Conservation (phyloP, 495 filamentous ascomycete genomes). For the Aspergillus affinis region DNA sequence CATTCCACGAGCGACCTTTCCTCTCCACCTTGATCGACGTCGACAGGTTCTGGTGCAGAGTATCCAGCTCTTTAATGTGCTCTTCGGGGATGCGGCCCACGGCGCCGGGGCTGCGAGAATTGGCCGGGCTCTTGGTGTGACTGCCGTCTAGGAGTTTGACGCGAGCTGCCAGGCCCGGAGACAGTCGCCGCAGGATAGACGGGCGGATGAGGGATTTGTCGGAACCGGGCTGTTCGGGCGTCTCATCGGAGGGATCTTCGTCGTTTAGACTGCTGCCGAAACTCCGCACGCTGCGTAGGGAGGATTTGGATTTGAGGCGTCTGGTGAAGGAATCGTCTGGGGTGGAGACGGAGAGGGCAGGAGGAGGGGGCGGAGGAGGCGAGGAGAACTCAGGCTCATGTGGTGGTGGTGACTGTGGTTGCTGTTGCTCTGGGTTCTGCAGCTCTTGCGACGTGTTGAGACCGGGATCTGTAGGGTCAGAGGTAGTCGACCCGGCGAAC, state of each 20-base stretch:
- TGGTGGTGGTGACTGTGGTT: neutral
- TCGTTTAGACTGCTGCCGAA: constrained; percentile 39
- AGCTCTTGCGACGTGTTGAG: constrained; percentile 22
- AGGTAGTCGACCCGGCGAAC: constrained; percentile 32
- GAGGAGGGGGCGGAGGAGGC: constrained; percentile 27
- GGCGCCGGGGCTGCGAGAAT: constrained; percentile 40
- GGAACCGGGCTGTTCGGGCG: constrained; percentile 20
- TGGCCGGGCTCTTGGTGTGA: constrained; percentile 41
- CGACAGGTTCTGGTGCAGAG: constrained; percentile 55
- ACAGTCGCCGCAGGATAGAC: constrained; percentile 48
- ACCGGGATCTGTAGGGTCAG: constrained; percentile 30
- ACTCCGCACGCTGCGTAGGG: constrained; percentile 43
- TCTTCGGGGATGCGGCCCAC: constrained; percentile 75
- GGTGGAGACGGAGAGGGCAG: constrained; percentile 35
- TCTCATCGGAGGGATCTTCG: constrained; percentile 23
- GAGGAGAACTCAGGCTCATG: constrained; percentile 8
- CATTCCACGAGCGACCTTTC: constrained; percentile 65
- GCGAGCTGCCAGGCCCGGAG: constrained; percentile 73
- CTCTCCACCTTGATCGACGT: constrained; percentile 51
- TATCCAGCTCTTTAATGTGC: constrained; percentile 67
- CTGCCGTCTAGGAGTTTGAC: constrained; percentile 69
- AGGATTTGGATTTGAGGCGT: constrained; percentile 45
- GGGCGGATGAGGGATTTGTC: constrained; percentile 34
- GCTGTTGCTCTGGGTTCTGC: constrained; percentile 10
- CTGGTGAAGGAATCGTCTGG: constrained; percentile 32